Conservation (phyloP, 2,329 filamentous ascomycete species). For the Pestalotiopsis sp. region DNA sequence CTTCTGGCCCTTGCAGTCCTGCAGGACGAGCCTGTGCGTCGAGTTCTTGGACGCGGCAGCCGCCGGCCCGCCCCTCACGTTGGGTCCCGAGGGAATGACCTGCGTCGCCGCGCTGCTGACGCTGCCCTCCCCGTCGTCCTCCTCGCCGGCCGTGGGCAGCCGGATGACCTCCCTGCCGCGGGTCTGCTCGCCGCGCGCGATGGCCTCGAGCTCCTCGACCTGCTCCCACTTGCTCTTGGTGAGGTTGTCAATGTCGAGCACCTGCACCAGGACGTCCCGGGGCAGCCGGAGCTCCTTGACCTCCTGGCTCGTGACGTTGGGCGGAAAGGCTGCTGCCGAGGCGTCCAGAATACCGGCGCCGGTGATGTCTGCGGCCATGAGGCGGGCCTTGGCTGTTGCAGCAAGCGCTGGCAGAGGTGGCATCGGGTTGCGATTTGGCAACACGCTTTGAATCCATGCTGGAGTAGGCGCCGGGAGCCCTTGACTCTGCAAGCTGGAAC, state of each 20-base stretch:
- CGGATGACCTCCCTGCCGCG: conserved; percentile 83
- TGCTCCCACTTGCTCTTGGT: conserved; percentile 82
- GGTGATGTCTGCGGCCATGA: conserved; percentile 79
- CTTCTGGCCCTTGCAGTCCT: conserved; percentile 74
- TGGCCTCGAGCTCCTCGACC: conserved; percentile 77
- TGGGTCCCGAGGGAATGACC: conserved; percentile 13
- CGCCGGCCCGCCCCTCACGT: conserved; percentile 14
- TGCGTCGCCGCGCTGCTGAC: conserved; percentile 36
- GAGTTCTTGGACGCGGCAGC: conserved; percentile 45
- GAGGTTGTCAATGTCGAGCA: conserved; percentile 86
- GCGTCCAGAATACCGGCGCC: conserved; percentile 54
- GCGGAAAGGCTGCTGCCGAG: conserved; percentile 50
- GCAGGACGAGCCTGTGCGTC: conserved; percentile 79
- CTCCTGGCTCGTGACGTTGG: conserved; percentile 54
- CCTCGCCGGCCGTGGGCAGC: conserved; percentile 48
- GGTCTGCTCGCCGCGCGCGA: conserved; percentile 73
- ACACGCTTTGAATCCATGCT: conserved; percentile 67
- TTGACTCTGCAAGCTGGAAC: conserved; percentile 52
- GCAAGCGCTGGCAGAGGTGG: conserved; percentile 72
- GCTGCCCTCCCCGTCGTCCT: conserved; percentile 52
- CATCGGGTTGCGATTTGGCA: conserved; percentile 56
- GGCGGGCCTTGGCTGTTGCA: conserved; percentile 78
- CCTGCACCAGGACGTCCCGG: conserved; percentile 73
- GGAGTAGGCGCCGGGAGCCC: conserved; percentile 54
- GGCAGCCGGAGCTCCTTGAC: conserved; percentile 59